Evolutionary conservation across 2,329 filamentous ascomycete species (phyloP).

Genomic region (Xylaria sp.): DNA sequence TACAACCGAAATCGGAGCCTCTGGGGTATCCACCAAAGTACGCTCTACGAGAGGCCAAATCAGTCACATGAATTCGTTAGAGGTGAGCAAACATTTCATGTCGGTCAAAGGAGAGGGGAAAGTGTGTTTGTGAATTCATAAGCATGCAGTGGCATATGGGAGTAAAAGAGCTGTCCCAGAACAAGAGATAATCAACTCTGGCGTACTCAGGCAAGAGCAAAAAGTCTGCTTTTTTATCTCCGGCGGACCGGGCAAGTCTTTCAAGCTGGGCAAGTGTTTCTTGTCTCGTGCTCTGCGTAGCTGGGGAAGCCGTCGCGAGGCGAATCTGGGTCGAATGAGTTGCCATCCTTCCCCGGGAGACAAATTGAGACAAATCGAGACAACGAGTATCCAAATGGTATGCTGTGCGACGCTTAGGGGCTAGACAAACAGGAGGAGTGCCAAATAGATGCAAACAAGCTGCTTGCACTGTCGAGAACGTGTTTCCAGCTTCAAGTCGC

Average conservation of each 20-base stretch:
- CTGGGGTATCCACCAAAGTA: constrained; percentile 93
- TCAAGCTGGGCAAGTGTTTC: constrained; percentile 76
- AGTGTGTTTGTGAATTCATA: background rate
- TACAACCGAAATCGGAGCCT: constrained; percentile 79
- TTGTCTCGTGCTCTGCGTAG: constrained; percentile 60
- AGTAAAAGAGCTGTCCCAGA: background rate
- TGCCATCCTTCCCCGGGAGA: constrained; percentile 20
- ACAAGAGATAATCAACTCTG: background rate
- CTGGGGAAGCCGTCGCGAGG: constrained; percentile 67
- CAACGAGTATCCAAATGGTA: background rate
- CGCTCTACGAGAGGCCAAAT: constrained; percentile 55
- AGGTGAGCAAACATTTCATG: background rate
- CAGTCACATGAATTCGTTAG: background rate
- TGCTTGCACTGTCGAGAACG: background rate
- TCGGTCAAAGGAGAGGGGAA: background rate
- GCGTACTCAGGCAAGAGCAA: constrained; percentile 82
- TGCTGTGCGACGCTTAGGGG: background rate
- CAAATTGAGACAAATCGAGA: background rate
- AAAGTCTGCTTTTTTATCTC: constrained; percentile 67
- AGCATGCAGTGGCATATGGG: background rate
- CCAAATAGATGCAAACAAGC: background rate
- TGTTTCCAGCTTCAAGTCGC: background rate
- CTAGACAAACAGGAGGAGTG: background rate
- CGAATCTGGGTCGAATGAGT: constrained; percentile 54
- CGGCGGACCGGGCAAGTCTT: constrained; percentile 71